phyloP scores from a whole-genome alignment of 805 yeast genomes.

The Cyberlindnera mrakii region DNA sequence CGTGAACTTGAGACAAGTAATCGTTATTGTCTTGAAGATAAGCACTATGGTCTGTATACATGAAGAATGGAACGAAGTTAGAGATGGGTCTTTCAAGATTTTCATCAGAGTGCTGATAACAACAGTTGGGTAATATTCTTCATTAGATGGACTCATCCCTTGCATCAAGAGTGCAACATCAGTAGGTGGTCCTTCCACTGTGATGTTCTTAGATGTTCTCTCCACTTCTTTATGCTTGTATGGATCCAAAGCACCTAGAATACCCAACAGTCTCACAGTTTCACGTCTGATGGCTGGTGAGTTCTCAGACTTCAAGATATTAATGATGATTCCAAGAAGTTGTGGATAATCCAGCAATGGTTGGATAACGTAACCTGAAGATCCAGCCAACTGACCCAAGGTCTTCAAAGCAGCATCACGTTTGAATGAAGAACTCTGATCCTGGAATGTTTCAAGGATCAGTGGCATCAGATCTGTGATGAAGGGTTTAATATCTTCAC shows the following conservation, averaged over 20 bases:
- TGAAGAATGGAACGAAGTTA: slow-evolving; percentile 80
- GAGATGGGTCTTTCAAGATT: slow-evolving; percentile 76
- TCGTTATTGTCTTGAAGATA: slow-evolving; percentile 83
- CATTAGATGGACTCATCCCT: slow-evolving; percentile 88
- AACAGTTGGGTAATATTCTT: slow-evolving; percentile 93
- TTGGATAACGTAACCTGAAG: slow-evolving; percentile 92
- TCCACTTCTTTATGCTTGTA: slow-evolving; percentile 92
- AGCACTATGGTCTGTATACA: slow-evolving; percentile 93
- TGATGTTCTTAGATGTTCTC: slow-evolving; percentile 45
- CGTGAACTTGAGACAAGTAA: slow-evolving; percentile 84
- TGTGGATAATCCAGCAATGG: slow-evolving; percentile 92
- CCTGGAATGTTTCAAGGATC: slow-evolving; percentile 81
- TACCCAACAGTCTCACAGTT: slow-evolving; percentile 84
- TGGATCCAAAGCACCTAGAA: slow-evolving; percentile 94
- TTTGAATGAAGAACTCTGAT: slow-evolving; percentile 82
- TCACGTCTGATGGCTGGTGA: slow-evolving; percentile 74
- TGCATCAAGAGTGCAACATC: slow-evolving; percentile 88
- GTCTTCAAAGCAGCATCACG: slow-evolving; percentile 87
- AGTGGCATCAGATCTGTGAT: slow-evolving; percentile 79
- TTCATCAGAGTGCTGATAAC: slow-evolving; percentile 82
- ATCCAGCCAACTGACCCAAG: slow-evolving; percentile 80
- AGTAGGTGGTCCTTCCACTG: slow-evolving; percentile 77
- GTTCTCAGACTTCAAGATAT: slow-evolving; percentile 75
- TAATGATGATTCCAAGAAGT: slow-evolving; percentile 71
- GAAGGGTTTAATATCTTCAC: slow-evolving; percentile 72